phyloP scores from a whole-genome alignment of 495 filamentous ascomycete species.

The Xylaria cubensis region DNA sequence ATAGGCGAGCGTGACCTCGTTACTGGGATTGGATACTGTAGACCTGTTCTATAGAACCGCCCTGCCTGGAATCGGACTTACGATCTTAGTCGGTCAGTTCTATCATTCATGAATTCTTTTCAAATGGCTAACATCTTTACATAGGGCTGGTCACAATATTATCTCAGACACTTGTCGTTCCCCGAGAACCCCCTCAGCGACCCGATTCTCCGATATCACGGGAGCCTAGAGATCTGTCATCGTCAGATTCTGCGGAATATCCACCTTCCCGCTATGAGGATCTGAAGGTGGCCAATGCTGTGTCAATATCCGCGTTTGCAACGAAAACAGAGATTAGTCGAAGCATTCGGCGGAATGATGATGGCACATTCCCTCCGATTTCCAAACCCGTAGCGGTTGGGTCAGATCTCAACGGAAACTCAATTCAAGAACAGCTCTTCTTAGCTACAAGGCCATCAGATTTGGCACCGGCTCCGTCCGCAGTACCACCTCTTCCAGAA shows the following conservation, averaged over 20 bases:
- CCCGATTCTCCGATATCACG: conserved; percentile 38
- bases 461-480: background rate
- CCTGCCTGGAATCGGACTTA: conserved; percentile 56
- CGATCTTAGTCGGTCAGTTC: conserved; percentile 56
- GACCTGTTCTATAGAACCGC: conserved; percentile 54
- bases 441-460: conserved; percentile 4
- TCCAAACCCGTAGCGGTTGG: conserved; percentile 28
- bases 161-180: conserved; percentile 38
- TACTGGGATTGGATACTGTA: conserved; percentile 51
- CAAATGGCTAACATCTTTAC: conserved; percentile 24
- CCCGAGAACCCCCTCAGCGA: conserved; percentile 32
- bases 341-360: conserved; percentile 33
- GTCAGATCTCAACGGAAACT: conserved; percentile 1
- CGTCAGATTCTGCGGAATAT: conserved; percentile 49
- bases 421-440: conserved; percentile 32
- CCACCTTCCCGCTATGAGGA: conserved; percentile 55
- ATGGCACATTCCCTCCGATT: conserved; percentile 33
- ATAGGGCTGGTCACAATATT: conserved; percentile 47
- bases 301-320: conserved; percentile 47
- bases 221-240: conserved; percentile 47
- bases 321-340: conserved; percentile 26
- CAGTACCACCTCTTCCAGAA: conserved; percentile 12
- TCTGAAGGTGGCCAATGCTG: conserved; percentile 49
- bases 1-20: conserved; percentile 56
- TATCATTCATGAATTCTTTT: background rate